phyloP scores from a whole-genome alignment of 192 early-diverging fungal genomes.

The Entomortierella chlamydospora region DNA sequence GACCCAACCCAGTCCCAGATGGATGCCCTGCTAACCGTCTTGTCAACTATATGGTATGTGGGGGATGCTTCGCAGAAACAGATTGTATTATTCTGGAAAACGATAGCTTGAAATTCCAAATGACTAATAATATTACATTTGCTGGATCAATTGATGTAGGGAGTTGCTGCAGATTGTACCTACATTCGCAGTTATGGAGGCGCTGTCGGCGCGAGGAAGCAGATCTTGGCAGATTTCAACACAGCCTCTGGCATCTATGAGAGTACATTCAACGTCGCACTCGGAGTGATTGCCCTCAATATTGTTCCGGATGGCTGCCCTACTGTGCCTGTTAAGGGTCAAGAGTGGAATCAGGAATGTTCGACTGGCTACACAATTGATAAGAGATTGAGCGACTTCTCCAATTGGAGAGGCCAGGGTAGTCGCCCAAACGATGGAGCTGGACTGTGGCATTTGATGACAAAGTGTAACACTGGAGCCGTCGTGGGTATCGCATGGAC shows the following conservation, averaged over 20 bases:
- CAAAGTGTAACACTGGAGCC: constrained; percentile 79
- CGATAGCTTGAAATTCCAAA: too few species aligned
- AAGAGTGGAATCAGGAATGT: constrained; percentile 86
- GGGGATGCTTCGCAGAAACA: constrained; percentile 12
- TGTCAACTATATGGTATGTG: constrained; percentile 35
- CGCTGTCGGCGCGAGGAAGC: constrained; percentile 65
- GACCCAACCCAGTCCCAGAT: constrained; percentile 36
- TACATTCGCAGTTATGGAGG: constrained; percentile 70
- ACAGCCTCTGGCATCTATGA: constrained; percentile 86
- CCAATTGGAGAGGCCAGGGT: constrained; percentile 82
- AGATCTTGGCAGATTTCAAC: constrained; percentile 88
- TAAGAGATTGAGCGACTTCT: constrained; percentile 87
- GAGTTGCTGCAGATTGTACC: constrained; percentile 82
- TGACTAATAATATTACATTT: too few species aligned
- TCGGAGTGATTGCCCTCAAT: constrained; percentile 85
- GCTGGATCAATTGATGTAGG: constrained; percentile 47
- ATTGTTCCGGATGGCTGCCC: constrained; percentile 75
- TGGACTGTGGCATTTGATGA: constrained; percentile 96
- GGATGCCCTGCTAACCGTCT: constrained; percentile 50
- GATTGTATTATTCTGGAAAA: too few species aligned
- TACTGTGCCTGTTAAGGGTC: constrained; percentile 20
- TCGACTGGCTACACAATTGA: constrained; percentile 74
- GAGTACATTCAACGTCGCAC: constrained; percentile 84
- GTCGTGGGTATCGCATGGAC: constrained; percentile 93
- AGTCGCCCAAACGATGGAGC: constrained; percentile 70